Base-by-base conservation (phyloP, 208 protist species). In the Trypanosoma caninum region DNA sequence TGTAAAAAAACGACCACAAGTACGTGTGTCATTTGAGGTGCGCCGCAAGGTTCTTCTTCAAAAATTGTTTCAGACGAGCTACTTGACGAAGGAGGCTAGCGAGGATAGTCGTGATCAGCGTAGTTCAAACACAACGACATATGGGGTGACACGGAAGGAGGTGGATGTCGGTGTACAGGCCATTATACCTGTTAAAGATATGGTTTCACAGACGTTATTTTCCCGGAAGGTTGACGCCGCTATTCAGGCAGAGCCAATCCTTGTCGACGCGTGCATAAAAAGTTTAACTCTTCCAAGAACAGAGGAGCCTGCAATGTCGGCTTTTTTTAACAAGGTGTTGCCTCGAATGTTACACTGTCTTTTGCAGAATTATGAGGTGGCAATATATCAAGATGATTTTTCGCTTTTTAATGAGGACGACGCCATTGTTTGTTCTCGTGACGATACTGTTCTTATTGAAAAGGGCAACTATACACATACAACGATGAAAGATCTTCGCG, bases 321-420 rank as follows among this genome's bases (percentile, higher is more conserved):
- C 69, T 8, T 96, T 96, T 52, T 62, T 96, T 34, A 68, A 88
- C 13, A 74, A 75, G 23, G 88, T 81, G 30, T 50, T 96, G n/a
- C 87, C 91, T 0, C 87, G 87, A 35, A 90, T 73, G 23, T 50
- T 91, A 45, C 86, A 94, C 69, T 83, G 75, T 50, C 74, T 94
- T n/a, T 80, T 78, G 18, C 88, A 93, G 53, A 95, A 93, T 65
- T 68, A 84, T 45, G 75, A 88, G 55, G 54, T 96, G 13, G 80
- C 87, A 31, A 93, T 96, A 52, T 96, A 94, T 69, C 73, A 75
- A 2, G 91, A 96, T 62, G 91, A 96, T 60, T 89, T 83, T 76
- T 61, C 68, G 10, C 61, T 75, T 44, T 86, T 96, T 65, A 88
- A 76, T 57, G 91, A 96, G 53, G 91, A 96, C 64, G 87, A 96